phyloP scores from a whole-genome alignment of 345 rosid genomes.

The Linum lewisii region DNA sequence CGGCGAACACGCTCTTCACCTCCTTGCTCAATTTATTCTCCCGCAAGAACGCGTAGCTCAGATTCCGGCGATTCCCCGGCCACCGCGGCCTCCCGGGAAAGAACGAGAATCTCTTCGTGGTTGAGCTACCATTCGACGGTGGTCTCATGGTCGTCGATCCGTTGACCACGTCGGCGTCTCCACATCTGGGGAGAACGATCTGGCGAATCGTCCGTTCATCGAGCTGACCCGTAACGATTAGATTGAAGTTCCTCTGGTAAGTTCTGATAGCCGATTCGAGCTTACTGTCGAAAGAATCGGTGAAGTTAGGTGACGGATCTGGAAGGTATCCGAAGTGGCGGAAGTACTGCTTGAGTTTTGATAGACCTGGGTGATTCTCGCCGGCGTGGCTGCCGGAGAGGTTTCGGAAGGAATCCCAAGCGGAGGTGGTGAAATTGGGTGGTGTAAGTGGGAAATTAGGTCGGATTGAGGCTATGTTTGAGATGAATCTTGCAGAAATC shows the following conservation, averaged over 20 bases:
- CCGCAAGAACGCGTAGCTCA: conserved; percentile 63
- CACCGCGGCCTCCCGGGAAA: conserved; percentile 71
- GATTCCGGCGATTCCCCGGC: conserved; percentile 37
- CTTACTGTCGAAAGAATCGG: conserved; percentile 55
- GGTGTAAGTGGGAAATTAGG: neutral
- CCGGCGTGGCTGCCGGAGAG: conserved; percentile 64
- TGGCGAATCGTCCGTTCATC: conserved; percentile 49
- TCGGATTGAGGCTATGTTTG: conserved; percentile 13
- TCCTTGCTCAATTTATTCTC: conserved; percentile 31
- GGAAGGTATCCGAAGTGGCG: conserved; percentile 66
- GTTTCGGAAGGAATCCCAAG: conserved; percentile 56
- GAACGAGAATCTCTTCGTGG: conserved; percentile 51
- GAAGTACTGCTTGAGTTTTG: conserved; percentile 67
- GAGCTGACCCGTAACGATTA: conserved; percentile 62
- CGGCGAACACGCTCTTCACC: conserved; percentile 47
- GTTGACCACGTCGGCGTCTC: conserved; percentile 81
- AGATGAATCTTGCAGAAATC: conserved; percentile 13
- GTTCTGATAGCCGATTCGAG: conserved; percentile 52
- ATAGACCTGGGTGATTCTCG: conserved; percentile 43
- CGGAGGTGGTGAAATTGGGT: conserved; percentile 14
- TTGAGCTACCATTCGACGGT: conserved; percentile 24
- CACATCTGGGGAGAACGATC: conserved; percentile 69
- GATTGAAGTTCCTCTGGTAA: conserved; percentile 69
- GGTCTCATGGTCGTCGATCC: conserved; percentile 65
- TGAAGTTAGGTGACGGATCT: conserved; percentile 29